A percentile compares a stretch with the other conserved stretches of the same genome.
Conservation (phyloP, 805 yeast genomes). For the Candida stauntonica region DNA sequence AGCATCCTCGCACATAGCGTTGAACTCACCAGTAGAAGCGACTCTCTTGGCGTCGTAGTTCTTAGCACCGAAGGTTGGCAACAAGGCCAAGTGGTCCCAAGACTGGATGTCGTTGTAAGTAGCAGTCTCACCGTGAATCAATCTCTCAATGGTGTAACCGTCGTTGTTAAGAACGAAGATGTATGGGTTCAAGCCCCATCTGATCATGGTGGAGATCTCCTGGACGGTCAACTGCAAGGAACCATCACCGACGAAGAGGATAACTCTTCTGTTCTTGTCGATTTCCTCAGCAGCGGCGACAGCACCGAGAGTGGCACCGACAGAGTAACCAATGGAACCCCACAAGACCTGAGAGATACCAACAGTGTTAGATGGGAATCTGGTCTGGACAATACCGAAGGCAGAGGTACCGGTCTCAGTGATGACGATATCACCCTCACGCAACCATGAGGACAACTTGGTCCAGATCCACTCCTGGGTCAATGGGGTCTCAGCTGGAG, state of each 20-base stretch:
- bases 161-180: slow-evolving; percentile 65
- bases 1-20: slow-evolving; percentile 41
- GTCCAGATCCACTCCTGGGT: slow-evolving; percentile 71
- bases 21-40: slow-evolving; percentile 53
- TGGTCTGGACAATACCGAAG: slow-evolving; percentile 63
- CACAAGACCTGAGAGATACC: slow-evolving; percentile 74
- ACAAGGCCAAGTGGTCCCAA: slow-evolving; percentile 59
- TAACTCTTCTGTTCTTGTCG: slow-evolving; percentile 56
- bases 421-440: slow-evolving; percentile 61
- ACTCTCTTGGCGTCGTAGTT: slow-evolving; percentile 53
- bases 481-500: slow-evolving; percentile 41
- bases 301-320: slow-evolving; percentile 67
- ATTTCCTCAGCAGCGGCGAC: slow-evolving; percentile 63
- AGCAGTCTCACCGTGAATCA: slow-evolving; percentile 66
- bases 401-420: slow-evolving; percentile 77
- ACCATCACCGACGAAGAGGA: slow-evolving; percentile 72
- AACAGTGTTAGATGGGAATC: slow-evolving; percentile 55
- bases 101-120: slow-evolving; percentile 62
- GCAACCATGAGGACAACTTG: slow-evolving; percentile 55
- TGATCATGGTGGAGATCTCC: slow-evolving; percentile 65
- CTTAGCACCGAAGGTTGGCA: slow-evolving; percentile 46
- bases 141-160: slow-evolving; percentile 73
- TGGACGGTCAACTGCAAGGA: slow-evolving; percentile 71
- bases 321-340: slow-evolving; percentile 72
- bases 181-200: slow-evolving; percentile 65